A percentile compares a stretch with the other conserved stretches of the same genome.
Conservation (phyloP, 331 rosid species). For the Ulmus americana region DNA sequence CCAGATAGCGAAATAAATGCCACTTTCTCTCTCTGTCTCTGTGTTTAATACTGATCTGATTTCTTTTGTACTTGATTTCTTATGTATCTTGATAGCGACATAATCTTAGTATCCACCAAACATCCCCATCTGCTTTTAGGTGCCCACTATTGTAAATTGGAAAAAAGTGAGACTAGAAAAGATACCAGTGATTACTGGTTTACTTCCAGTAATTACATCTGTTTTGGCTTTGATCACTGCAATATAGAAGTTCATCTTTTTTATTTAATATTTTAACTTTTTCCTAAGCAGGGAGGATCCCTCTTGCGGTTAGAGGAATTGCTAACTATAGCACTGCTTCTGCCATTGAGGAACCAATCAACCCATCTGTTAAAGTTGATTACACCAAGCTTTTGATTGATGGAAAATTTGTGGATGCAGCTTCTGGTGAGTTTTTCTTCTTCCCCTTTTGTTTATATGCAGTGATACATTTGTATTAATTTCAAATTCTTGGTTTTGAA, state of each 20-base stretch:
- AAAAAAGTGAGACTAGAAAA: too few relatives aligned
- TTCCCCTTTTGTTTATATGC: background rate
- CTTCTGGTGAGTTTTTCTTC: slow-evolving; percentile 51
- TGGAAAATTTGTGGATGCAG: slow-evolving; percentile 77
- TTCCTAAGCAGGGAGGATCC: slow-evolving; percentile 39
- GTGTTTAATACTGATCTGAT: background rate
- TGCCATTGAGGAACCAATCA: slow-evolving; percentile 54
- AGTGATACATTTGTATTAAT: background rate
- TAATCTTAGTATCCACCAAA: background rate
- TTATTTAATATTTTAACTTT: background rate
- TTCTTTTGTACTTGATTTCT: background rate
- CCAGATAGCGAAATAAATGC: background rate
- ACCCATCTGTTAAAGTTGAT: slow-evolving; percentile 45
- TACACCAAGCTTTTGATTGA: slow-evolving; percentile 60
- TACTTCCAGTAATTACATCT: too few relatives aligned
- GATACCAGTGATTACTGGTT: too few relatives aligned
- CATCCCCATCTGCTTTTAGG: too few relatives aligned
- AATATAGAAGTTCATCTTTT: background rate
- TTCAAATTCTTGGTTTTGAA: too few relatives aligned
- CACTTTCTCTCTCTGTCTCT: background rate
- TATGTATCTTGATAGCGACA: background rate
- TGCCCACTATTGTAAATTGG: too few relatives aligned
- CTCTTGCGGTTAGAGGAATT: slow-evolving; percentile 31
- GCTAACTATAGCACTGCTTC: slow-evolving; percentile 56
- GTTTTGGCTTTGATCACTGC: background rate